phyloP scores from a whole-genome alignment of 495 filamentous ascomycete species.

The Penicillium canescens region DNA sequence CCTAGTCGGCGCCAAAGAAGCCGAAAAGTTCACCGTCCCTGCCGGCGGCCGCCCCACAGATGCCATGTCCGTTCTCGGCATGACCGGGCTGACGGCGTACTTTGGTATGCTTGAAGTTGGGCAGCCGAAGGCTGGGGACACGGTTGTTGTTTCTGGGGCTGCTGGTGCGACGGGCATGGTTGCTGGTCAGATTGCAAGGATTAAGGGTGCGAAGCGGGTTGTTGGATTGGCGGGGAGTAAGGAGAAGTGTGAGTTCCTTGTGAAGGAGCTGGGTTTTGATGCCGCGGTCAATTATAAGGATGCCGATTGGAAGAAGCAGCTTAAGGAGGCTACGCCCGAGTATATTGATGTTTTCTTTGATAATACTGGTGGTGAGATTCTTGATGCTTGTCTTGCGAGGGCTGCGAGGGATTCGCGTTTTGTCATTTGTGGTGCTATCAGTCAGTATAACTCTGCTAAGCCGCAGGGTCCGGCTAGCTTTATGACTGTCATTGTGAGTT shows the following conservation, averaged over 20 bases:
- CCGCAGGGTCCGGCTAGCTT: conserved; percentile 48
- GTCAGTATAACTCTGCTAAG: conserved; percentile 51
- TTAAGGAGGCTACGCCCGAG: conserved; percentile 46
- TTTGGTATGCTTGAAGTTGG: conserved; percentile 64
- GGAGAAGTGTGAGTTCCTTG: conserved; percentile 52
- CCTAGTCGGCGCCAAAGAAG: conserved; percentile 45
- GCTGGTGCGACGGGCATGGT: conserved; percentile 71
- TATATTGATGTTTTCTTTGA: conserved; percentile 61
- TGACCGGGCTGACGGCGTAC: conserved; percentile 67
- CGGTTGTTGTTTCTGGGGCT: conserved; percentile 67
- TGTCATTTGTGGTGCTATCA: conserved; percentile 56
- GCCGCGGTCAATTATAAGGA: conserved; percentile 59
- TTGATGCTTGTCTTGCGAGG: conserved; percentile 51
- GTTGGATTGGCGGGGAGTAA: conserved; percentile 51
- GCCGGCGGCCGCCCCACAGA: conserved; percentile 54
- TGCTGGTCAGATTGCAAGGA: conserved; percentile 68
- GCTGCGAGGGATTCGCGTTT: conserved; percentile 50
- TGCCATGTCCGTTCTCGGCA: conserved; percentile 56
- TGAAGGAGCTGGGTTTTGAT: conserved; percentile 50
- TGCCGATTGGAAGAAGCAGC: conserved; percentile 49
- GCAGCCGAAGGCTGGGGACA: conserved; percentile 56
- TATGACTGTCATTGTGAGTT: conserved; percentile 51
- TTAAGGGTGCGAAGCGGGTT: conserved; percentile 56
- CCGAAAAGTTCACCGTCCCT: conserved; percentile 46
- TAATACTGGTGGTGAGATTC: conserved; percentile 56